phyloP scores from a whole-genome alignment of 768 basidiomycete genomes.

The Macrolepiota fuliginosa region DNA sequence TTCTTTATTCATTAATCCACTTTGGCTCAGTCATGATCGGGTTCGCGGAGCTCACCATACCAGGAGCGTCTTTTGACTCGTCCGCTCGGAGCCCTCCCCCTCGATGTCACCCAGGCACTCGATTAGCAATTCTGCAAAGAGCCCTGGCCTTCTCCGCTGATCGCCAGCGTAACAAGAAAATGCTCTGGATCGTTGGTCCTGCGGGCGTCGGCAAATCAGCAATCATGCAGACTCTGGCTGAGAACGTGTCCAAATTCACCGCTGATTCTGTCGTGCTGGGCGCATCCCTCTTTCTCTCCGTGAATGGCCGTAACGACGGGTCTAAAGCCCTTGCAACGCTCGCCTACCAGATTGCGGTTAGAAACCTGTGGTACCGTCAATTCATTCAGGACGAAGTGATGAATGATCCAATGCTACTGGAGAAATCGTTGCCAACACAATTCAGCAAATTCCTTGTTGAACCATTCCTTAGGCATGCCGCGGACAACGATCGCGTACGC shows the following conservation, averaged over 20 bases:
- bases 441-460: conserved; percentile 14
- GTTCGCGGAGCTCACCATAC: neutral
- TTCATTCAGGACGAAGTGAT: conserved; percentile 12
- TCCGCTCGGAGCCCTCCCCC: neutral
- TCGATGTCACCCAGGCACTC: too few species aligned
- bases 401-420: conserved; percentile 8
- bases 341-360: conserved; percentile 19
- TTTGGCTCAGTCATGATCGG: neutral
- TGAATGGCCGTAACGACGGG: neutral
- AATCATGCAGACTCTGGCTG: neutral
- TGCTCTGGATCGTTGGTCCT: too few species aligned
- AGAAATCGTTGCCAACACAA: conserved; percentile 13
- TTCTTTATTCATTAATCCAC: too few species aligned
- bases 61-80: neutral
- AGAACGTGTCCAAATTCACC: neutral
- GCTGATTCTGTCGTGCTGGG: neutral
- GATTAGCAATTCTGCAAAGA: too few species aligned
- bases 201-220: conserved; percentile 1
- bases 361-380: neutral
- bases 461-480: conserved; percentile 3
- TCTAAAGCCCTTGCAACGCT: conserved; percentile 13
- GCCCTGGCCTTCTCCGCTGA: too few species aligned
- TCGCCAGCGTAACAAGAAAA: too few species aligned
- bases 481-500: neutral
- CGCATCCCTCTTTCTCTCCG: neutral